These are phyloP conservation scores for Ascochyta clinopodiicola DNA, from an alignment of 2,329 filamentous ascomycete species.

Conservation along the genomic window DNA sequence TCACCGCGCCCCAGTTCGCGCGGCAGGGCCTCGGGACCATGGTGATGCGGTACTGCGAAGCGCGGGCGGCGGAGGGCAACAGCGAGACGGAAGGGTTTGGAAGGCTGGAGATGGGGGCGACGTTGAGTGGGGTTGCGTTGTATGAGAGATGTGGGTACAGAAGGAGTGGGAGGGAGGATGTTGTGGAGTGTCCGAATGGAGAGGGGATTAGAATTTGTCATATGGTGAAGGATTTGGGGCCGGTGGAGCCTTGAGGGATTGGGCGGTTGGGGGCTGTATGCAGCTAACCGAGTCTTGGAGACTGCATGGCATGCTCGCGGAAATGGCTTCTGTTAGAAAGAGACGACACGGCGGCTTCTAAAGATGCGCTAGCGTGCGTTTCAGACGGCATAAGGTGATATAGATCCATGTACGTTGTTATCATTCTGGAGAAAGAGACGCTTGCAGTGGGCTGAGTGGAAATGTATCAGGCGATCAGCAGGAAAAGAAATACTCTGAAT, in stretches of 20 bases:
- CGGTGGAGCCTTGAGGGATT: background rate
- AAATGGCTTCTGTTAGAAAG: too few relatives aligned
- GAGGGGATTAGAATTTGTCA: slow-evolving; percentile 42
- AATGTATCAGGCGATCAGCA: too few relatives aligned
- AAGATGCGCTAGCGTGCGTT: too few relatives aligned
- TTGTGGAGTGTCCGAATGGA: slow-evolving; percentile 43
- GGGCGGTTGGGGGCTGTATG: background rate
- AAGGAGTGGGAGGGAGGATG: slow-evolving; percentile 43
- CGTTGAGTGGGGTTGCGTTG: slow-evolving; percentile 41
- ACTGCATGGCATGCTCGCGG: too few relatives aligned
- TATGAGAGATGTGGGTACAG: slow-evolving; percentile 47
- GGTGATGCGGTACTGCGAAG: slow-evolving; percentile 49
- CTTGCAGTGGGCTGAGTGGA: too few relatives aligned
- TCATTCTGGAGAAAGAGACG: too few relatives aligned
- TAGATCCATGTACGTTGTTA: too few relatives aligned
- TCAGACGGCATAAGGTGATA: too few relatives aligned
- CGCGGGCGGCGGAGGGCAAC: slow-evolving; percentile 26
- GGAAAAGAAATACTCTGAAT: too few relatives aligned
- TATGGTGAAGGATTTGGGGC: slow-evolving; percentile 41
- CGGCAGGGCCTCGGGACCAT: slow-evolving; percentile 44
- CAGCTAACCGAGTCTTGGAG: too few relatives aligned
- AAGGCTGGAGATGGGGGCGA: slow-evolving; percentile 46
- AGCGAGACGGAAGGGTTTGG: slow-evolving; percentile 30
- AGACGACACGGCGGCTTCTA: too few relatives aligned
- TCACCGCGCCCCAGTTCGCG: slow-evolving; percentile 41